Percentiles rank a stretch among this genome's conserved stretches.
phyloP scores from a whole-genome alignment of 371 early-diverging fungal species.

The Mucor plumbeus region DNA sequence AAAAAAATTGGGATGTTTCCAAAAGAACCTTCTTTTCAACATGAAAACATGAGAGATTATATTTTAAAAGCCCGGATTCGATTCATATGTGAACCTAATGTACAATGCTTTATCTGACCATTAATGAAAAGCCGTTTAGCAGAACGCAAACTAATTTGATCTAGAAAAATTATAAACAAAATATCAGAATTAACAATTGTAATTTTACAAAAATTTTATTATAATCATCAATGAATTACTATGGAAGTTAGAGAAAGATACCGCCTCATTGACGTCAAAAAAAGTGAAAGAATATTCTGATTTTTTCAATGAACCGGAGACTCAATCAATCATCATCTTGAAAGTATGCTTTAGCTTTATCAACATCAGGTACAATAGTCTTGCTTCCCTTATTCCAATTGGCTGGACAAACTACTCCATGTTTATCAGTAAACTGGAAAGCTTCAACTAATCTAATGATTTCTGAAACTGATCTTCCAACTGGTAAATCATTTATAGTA shows the following conservation, averaged over 20 bases:
- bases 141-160: not conserved
- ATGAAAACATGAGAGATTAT: not conserved
- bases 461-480: slow-evolving; percentile 82
- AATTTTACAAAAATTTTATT: not conserved
- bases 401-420: slow-evolving; percentile 82
- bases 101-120: not conserved
- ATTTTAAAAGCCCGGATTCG: slow-evolving; percentile 5
- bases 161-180: not conserved
- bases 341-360: slow-evolving; percentile 82
- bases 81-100: not conserved
- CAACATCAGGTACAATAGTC: slow-evolving; percentile 74
- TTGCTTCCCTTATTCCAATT: slow-evolving; percentile 85
- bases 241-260: not conserved
- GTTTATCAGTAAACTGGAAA: slow-evolving; percentile 73
- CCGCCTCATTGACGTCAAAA: not conserved
- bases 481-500: slow-evolving; percentile 70
- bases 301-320: not conserved
- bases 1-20: slow-evolving; percentile 13
- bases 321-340: slow-evolving; percentile 17
- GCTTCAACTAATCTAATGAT: slow-evolving; percentile 82
- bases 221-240: not conserved
- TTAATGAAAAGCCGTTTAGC: not conserved
- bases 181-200: not conserved
- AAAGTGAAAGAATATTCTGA: not conserved
- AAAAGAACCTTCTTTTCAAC: slow-evolving; percentile 18